phyloP scores from a whole-genome alignment of 306 rosid species.

The Glycine latifolia region DNA sequence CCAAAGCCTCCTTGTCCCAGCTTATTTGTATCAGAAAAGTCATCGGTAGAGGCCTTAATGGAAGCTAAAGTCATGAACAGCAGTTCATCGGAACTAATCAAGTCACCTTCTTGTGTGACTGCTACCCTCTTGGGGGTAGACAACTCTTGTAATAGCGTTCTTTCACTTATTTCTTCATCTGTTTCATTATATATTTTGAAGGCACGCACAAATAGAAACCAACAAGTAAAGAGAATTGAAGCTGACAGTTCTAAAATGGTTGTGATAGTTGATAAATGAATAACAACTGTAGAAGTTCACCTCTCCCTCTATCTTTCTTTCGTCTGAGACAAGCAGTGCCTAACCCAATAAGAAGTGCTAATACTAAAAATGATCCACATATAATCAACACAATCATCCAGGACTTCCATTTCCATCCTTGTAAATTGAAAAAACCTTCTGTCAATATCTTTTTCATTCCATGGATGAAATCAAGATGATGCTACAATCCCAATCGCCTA shows the following conservation, averaged over 20 bases:
- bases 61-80: constrained; percentile 49
- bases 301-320: constrained; percentile 39
- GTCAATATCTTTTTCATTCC: not conserved
- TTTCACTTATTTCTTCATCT: constrained; percentile 51
- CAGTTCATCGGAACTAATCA: constrained; percentile 59
- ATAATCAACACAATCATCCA: constrained; percentile 56
- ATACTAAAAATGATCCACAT: constrained; percentile 38
- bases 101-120: constrained; percentile 60
- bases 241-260: not conserved
- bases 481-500: no score
- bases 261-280: not conserved
- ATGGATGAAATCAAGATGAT: not conserved
- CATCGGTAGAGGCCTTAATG: constrained; percentile 44
- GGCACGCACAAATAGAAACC: no score
- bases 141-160: constrained; percentile 46
- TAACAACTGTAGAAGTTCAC: constrained; percentile 24
- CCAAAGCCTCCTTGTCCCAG: constrained; percentile 61
- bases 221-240: not conserved
- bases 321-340: constrained; percentile 16
- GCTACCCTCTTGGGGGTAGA: constrained; percentile 44
- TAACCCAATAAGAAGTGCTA: constrained; percentile 42
- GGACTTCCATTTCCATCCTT: constrained; percentile 51
- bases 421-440: constrained; percentile 5
- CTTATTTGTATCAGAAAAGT: constrained; percentile 57
- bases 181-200: constrained; percentile 8